phyloP scores from a whole-genome alignment of 2,329 filamentous ascomycete genomes.

The Ceratocystis papillata region DNA sequence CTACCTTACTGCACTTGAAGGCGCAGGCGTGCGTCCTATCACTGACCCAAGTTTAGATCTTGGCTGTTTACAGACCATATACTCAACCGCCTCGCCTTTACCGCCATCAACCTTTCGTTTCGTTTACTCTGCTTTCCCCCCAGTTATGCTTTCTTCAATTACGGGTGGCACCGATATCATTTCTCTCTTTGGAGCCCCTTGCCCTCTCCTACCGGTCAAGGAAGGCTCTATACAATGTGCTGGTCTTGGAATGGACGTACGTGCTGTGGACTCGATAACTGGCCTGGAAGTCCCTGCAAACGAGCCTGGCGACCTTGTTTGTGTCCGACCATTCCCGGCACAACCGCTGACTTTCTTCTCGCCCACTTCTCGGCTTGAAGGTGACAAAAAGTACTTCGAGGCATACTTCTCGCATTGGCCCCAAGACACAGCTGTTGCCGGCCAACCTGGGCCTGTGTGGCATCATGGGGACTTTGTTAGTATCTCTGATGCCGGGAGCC shows the following conservation, averaged over 20 bases:
- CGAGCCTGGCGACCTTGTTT: slow-evolving; percentile 79
- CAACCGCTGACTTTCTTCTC: slow-evolving; percentile 89
- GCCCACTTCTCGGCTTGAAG: slow-evolving; percentile 32
- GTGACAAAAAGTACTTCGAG: slow-evolving; percentile 63
- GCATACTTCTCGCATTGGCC: slow-evolving; percentile 56
- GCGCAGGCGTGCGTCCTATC: slow-evolving; percentile 47
- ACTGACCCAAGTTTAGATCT: slow-evolving; percentile 47
- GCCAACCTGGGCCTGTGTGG: slow-evolving; percentile 51
- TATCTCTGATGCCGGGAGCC: slow-evolving; percentile 53
- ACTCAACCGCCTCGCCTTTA: slow-evolving; percentile 85
- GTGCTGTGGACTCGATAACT: slow-evolving; percentile 46
- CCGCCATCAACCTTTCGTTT: slow-evolving; percentile 89
- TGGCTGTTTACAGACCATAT: slow-evolving; percentile 65
- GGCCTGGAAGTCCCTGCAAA: slow-evolving; percentile 47
- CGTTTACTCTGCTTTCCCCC: slow-evolving; percentile 72
- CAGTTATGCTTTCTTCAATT: slow-evolving; percentile 79
- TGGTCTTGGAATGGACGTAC: slow-evolving; percentile 69
- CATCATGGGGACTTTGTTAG: slow-evolving; percentile 89
- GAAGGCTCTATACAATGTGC: slow-evolving; percentile 67
- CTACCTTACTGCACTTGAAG: slow-evolving; percentile 83
- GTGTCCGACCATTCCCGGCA: slow-evolving; percentile 74
- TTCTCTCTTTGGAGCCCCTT: slow-evolving; percentile 82
- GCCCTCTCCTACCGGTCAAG: slow-evolving; percentile 61
- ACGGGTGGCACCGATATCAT: slow-evolving; percentile 96
- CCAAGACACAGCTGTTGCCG: background rate